Percentiles rank a stretch among this genome's conserved stretches.
phyloP scores from a whole-genome alignment of 2,329 filamentous ascomycete genomes.

The Sordariomycetes sp. region DNA sequence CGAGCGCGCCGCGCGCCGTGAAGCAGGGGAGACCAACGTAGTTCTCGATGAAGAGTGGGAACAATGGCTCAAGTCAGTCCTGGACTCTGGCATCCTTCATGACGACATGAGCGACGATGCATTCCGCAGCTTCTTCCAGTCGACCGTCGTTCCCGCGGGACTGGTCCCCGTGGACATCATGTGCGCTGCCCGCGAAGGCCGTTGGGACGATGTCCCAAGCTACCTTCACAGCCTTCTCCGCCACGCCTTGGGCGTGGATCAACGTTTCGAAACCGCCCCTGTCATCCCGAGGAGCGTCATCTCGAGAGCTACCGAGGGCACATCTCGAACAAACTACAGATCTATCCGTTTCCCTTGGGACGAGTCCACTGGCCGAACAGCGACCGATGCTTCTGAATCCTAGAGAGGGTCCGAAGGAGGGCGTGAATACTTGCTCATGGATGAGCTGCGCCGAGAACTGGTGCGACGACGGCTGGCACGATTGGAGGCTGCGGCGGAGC shows the following conservation, averaged over 20 bases:
- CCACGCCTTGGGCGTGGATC: slow-evolving; percentile 33
- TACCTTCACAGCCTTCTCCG: slow-evolving; percentile 44
- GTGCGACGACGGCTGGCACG: no score
- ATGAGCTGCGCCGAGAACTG: no score
- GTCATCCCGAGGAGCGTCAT: no score
- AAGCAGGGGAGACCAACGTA: slow-evolving; percentile 47
- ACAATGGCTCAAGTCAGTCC: slow-evolving; percentile 63
- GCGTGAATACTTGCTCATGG: no score
- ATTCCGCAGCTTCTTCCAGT: slow-evolving; percentile 18
- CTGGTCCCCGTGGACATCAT: slow-evolving; percentile 44
- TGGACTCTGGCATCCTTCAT: slow-evolving; percentile 44
- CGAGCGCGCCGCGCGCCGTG: slow-evolving; percentile 52
- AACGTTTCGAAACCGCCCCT: no score
- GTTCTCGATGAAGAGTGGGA: slow-evolving; percentile 66
- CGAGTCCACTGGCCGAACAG: no score
- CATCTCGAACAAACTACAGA: no score
- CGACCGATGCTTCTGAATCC: no score
- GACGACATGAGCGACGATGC: slow-evolving; percentile 29
- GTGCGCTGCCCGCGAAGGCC: slow-evolving; percentile 43
- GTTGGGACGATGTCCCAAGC: slow-evolving; percentile 50
- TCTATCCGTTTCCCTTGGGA: no score
- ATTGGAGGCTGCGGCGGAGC: no score
- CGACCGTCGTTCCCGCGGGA: slow-evolving; percentile 16
- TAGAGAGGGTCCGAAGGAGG: no score
- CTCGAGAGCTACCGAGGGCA: no score